A percentile compares a stretch with the other conserved stretches of the same genome.
phyloP scores from a whole-genome alignment of 306 rosid species.

The Inga leiocalycina region DNA sequence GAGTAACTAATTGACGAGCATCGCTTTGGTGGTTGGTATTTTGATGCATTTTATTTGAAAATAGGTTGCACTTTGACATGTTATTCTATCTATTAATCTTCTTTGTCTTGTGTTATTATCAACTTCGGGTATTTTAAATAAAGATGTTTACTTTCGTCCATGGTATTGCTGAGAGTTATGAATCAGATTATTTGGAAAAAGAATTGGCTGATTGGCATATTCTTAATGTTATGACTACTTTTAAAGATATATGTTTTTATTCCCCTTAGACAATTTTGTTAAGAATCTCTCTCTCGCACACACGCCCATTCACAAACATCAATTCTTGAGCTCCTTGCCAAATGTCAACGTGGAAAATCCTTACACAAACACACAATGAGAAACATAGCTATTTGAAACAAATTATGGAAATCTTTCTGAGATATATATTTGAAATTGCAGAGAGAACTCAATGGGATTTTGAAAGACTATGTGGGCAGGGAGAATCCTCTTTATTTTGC shows the following conservation, averaged over 20 bases:
- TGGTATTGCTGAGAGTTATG: neutral
- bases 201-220: neutral
- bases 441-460: slow-evolving; percentile 74
- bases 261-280: neutral
- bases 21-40: neutral
- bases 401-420: slow-evolving; percentile 28
- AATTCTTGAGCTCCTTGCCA: neutral
- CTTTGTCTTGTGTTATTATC: neutral
- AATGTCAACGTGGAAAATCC: neutral
- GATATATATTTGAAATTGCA: slow-evolving; percentile 45
- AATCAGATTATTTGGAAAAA: neutral
- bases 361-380: neutral
- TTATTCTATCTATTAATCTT: slow-evolving; percentile 7
- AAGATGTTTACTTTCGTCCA: neutral
- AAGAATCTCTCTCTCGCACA: neutral
- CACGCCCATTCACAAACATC: neutral
- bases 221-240: neutral
- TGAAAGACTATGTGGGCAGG: slow-evolving; percentile 92
- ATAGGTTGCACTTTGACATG: neutral
- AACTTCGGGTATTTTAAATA: neutral
- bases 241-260: neutral
- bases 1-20: slow-evolving; percentile 26
- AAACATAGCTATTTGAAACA: neutral
- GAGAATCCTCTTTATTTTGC: slow-evolving; percentile 96
- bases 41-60: neutral